Evolutionary conservation across 2,329 filamentous ascomycete species (phyloP).

Genomic region (Sphaerostilbella broomeana): DNA sequence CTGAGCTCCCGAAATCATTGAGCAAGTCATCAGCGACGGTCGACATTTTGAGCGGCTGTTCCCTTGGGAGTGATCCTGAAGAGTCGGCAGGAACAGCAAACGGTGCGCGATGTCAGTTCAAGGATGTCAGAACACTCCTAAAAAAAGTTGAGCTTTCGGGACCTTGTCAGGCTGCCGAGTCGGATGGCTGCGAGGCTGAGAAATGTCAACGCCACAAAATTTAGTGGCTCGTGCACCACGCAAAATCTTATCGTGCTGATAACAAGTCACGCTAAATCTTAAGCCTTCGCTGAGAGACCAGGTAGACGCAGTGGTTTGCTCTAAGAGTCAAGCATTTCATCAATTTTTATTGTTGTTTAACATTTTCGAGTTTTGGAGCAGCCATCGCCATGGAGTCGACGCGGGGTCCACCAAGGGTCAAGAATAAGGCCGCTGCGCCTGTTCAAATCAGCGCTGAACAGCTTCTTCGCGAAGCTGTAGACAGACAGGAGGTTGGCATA

Average conservation of each 20-base stretch:
- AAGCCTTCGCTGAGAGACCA: conserved; percentile 19
- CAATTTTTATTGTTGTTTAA: no score
- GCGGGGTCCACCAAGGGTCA: conserved; percentile 89
- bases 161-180: conserved; percentile 15
- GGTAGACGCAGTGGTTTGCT: no score
- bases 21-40: conserved; percentile 88
- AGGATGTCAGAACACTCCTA: no score
- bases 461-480: conserved; percentile 92
- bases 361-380: not conserved
- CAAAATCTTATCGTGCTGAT: conserved; percentile 11
- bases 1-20: conserved; percentile 61
- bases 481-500: conserved; percentile 82
- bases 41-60: conserved; percentile 56
- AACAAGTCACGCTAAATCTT: conserved; percentile 18
- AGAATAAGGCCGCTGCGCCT: conserved; percentile 93
- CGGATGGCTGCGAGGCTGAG: conserved; percentile 20
- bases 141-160: no score
- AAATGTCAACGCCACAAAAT: conserved; percentile 17
- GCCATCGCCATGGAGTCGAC: conserved; percentile 70
- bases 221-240: conserved; percentile 14
- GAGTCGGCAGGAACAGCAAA: no score
- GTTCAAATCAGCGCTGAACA: conserved; percentile 94
- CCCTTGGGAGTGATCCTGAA: no score
- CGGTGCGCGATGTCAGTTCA: no score
- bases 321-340: no score